Base-by-base conservation (phyloP, 192 early-diverging fungal species). In the Gaertneriomyces sp. region DNA sequence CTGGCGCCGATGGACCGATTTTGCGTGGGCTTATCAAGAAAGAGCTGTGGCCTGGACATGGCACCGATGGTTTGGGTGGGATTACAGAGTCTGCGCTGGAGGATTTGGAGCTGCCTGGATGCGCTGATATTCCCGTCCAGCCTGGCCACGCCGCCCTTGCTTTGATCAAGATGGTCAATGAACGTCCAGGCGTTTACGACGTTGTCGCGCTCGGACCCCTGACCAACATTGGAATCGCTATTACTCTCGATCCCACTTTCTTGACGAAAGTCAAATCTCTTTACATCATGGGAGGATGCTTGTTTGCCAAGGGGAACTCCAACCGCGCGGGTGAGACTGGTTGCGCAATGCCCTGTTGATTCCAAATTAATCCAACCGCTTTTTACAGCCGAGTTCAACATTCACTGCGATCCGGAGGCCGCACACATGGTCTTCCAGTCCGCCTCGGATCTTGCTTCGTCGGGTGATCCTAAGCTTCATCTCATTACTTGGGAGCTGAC, bases 241-340 rank as follows among this genome's bases (percentile, higher is more conserved):
- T 80, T 39, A 55, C 64, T 7, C 68, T 82, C 41, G 81, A 82
- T 54, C 70, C 72, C 0, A 43, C 41, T n/a, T 78, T 82, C 49
- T 63, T 82, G n/a, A 53, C 60, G 11, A 80, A 80, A 12, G 46
- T 80, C 45, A 73, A 78, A 40, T 7, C 19, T 2, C 20, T 82
- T 12, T 62, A 66, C 52, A 68, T 82, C 45, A 82, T 82, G 81
- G 81, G 81, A 14, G 81, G 81, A 9, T 55, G 67, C 46, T 49
- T 74, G 38, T 59, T 70, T 44, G 80, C 69, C 6, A 72, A 72
- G 59, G 81, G 81, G 42, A 82, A 82, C 60, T 54, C 74, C 0
- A 78, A 64, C 55, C 72, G 78, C 25, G 59, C 73, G 5, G 76
- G 70, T 60, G 65, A 72, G 53, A 14, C 19, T 41, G 33, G 39